These are phyloP conservation scores for Arachis hypogaea DNA, from an alignment of 306 rosid genomes.

Conservation along the genomic window DNA sequence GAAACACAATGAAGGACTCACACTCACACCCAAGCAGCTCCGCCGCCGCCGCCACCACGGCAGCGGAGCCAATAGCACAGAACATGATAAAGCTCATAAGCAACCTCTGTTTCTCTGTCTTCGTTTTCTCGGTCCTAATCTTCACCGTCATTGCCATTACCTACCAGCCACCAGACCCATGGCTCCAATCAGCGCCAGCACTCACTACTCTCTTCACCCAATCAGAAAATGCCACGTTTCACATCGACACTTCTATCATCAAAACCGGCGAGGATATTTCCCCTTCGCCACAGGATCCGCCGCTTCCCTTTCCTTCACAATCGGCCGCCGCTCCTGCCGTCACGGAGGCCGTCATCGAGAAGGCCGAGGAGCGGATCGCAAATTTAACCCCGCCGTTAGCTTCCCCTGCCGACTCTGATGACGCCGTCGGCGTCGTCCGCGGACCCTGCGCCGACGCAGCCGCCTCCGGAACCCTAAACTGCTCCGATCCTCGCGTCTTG, in stretches of 20 bases:
- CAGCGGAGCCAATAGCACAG: conserved; percentile 79
- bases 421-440: background rate
- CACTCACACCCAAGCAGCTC: conserved; percentile 24
- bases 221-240: conserved; percentile 82
- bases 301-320: conserved; percentile 45
- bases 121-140: conserved; percentile 83
- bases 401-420: background rate
- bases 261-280: conserved; percentile 86
- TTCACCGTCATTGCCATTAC: conserved; percentile 93
- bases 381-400: conserved; percentile 37
- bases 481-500: conserved; percentile 79
- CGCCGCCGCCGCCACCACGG: background rate
- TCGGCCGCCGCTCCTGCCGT: conserved; percentile 34
- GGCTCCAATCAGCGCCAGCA: conserved; percentile 94
- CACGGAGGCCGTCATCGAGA: conserved; percentile 64
- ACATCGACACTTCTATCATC: conserved; percentile 69
- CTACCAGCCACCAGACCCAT: conserved; percentile 98
- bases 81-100: conserved; percentile 82
- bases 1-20: conserved; percentile 62
- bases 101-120: conserved; percentile 85
- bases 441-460: background rate
- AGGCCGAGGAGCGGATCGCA: conserved; percentile 50
- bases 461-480: conserved; percentile 47
- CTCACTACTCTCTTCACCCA: conserved; percentile 81
- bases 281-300: conserved; percentile 37